phyloP scores from a whole-genome alignment of 192 early-diverging fungal species.

The Gonapodya prolifera region DNA sequence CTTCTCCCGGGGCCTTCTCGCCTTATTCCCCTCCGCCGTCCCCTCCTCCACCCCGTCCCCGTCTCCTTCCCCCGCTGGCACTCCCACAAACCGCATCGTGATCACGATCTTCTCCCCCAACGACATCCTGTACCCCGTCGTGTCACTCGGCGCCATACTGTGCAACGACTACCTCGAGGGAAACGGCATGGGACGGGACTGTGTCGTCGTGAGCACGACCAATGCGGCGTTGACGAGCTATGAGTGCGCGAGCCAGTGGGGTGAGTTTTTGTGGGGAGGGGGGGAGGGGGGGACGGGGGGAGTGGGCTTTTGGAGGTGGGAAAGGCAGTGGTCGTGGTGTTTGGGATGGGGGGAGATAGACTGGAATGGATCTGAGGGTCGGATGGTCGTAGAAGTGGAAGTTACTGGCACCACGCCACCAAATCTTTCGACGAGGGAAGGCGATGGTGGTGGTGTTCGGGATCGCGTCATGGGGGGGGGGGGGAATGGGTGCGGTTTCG shows the following conservation, averaged over 20 bases:
- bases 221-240: neutral
- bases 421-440: too few species aligned
- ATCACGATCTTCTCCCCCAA: conserved; percentile 5
- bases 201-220: conserved; percentile 1
- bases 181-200: neutral
- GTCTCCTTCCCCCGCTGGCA: neutral
- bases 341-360: too few species aligned
- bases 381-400: too few species aligned
- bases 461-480: too few species aligned
- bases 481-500: too few species aligned
- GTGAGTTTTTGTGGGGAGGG: neutral
- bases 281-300: neutral
- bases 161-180: neutral
- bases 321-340: too few species aligned
- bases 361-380: too few species aligned
- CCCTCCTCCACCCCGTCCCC: neutral
- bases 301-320: too few species aligned
- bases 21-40: neutral
- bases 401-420: too few species aligned
- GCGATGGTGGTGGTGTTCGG: too few species aligned
- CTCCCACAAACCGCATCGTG: neutral
- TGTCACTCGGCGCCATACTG: neutral
- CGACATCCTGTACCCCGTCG: neutral
- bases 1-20: neutral
- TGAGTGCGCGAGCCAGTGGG: conserved; percentile 1